A percentile compares a stretch with the other conserved stretches of the same genome.
These are phyloP conservation scores for Gliomastix tumulicola DNA, from an alignment of 2,329 filamentous ascomycete species.

Conservation along the genomic window DNA sequence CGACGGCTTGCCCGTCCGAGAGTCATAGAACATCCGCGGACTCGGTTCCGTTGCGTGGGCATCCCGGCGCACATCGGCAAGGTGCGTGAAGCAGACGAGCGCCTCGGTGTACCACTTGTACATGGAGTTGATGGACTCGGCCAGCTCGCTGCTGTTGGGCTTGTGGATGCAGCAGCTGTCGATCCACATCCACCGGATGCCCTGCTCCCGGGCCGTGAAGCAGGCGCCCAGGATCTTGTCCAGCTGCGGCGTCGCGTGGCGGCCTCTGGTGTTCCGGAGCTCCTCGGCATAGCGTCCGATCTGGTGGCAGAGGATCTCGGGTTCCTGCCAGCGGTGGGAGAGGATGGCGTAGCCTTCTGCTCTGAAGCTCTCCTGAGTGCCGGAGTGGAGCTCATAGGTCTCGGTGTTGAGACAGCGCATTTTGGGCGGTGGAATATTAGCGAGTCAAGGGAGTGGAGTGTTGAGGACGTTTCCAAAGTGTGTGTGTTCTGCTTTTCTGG, in stretches of 20 bases:
- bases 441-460: no score
- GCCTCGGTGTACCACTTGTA: constrained; percentile 14
- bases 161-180: constrained; percentile 19
- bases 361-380: neutral
- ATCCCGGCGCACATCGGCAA: constrained; percentile 10
- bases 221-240: neutral
- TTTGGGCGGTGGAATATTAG: no score
- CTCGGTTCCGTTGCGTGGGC: neutral
- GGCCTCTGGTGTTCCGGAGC: constrained; percentile 7
- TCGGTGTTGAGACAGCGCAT: no score
- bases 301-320: constrained; percentile 8
- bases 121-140: constrained; percentile 18
- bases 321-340: constrained; percentile 12
- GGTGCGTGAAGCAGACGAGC: constrained; percentile 15
- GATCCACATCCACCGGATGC: constrained; percentile 9
- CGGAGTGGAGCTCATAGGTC: neutral
- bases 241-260: constrained; percentile 1
- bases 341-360: constrained; percentile 11
- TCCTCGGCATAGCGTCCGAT: constrained; percentile 7
- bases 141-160: constrained; percentile 12
- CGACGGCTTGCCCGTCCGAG: neutral
- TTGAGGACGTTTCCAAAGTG: no score
- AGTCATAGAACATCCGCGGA: no score
- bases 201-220: neutral
- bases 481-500: no score